These are phyloP conservation scores for Elongisporangium undulatum DNA, from an alignment of 352 stramenopile species.

Conservation along the genomic window DNA sequence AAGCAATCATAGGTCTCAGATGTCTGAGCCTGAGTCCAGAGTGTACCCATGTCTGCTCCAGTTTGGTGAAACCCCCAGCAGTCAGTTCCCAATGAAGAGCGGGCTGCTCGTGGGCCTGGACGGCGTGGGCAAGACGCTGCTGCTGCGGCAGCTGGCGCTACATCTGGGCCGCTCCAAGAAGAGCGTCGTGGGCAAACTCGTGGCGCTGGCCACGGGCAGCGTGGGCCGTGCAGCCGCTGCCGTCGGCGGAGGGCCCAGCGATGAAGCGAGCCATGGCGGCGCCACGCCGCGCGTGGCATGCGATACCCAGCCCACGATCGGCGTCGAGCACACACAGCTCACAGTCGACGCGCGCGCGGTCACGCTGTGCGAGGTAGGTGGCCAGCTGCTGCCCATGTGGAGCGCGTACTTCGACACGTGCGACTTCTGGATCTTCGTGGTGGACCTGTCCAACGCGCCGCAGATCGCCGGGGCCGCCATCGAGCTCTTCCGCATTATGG, in stretches of 20 bases:
- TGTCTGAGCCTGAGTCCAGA: too few species aligned
- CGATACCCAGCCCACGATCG: slow-evolving; percentile 55
- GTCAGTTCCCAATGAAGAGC: slow-evolving; percentile 33
- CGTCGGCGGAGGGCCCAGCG: slow-evolving; percentile 5
- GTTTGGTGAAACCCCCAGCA: background rate
- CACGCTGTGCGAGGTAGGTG: slow-evolving; percentile 59
- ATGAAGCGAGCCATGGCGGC: slow-evolving; percentile 8
- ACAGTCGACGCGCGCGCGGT: slow-evolving; percentile 30
- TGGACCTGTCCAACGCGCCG: slow-evolving; percentile 53
- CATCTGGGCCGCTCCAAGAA: slow-evolving; percentile 38
- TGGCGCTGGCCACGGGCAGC: slow-evolving; percentile 16
- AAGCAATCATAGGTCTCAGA: too few species aligned
- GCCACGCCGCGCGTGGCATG: slow-evolving; percentile 11
- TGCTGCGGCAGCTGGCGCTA: slow-evolving; percentile 52
- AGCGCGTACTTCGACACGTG: slow-evolving; percentile 56
- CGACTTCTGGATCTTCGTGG: slow-evolving; percentile 67
- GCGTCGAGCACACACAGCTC: slow-evolving; percentile 56
- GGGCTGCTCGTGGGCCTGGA: slow-evolving; percentile 62
- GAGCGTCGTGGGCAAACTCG: slow-evolving; percentile 34
- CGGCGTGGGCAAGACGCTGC: slow-evolving; percentile 63
- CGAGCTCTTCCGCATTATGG: slow-evolving; percentile 63
- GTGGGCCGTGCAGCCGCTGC: slow-evolving; percentile 9
- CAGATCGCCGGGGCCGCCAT: slow-evolving; percentile 44
- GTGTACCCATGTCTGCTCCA: too few species aligned
- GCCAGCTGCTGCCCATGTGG: slow-evolving; percentile 69